Evolutionary conservation across 2,329 filamentous ascomycete species (phyloP).

Genomic region (Aspergillus tanneri): DNA sequence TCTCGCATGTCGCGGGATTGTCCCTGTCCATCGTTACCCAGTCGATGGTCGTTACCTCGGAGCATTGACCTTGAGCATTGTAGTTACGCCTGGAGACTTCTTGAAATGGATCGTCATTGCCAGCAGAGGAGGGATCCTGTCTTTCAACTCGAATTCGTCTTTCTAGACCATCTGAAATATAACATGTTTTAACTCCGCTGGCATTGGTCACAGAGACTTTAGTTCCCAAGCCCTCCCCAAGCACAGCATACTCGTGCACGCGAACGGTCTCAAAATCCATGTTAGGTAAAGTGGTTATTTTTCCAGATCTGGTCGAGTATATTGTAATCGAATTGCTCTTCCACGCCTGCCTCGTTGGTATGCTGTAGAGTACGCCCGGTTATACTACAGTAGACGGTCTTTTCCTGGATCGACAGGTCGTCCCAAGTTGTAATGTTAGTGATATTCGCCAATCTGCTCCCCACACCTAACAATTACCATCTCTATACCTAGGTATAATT

Average conservation of each 20-base stretch:
- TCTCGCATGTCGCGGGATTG: conserved; percentile 15
- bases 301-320: too few relatives aligned
- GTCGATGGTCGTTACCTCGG: background rate
- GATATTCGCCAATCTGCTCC: too few relatives aligned
- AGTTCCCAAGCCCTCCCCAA: background rate
- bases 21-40: conserved; percentile 34
- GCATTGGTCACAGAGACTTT: background rate
- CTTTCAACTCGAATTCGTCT: conserved; percentile 1
- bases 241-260: background rate
- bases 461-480: too few relatives aligned
- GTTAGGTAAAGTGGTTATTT: background rate
- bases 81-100: conserved; percentile 3
- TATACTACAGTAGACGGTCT: too few relatives aligned
- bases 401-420: too few relatives aligned
- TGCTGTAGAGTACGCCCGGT: too few relatives aligned
- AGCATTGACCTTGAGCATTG: conserved; percentile 5
- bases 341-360: too few relatives aligned
- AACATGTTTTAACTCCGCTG: conserved; percentile 7
- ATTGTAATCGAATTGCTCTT: too few relatives aligned
- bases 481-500: too few relatives aligned
- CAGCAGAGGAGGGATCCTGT: too few relatives aligned
- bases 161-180: conserved; percentile 7
- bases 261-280: conserved; percentile 1
- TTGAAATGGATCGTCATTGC: conserved; percentile 5
- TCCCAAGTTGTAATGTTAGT: too few relatives aligned